Conservation (phyloP, 495 filamentous ascomycete genomes). For the Chaetomium cochliodes region DNA sequence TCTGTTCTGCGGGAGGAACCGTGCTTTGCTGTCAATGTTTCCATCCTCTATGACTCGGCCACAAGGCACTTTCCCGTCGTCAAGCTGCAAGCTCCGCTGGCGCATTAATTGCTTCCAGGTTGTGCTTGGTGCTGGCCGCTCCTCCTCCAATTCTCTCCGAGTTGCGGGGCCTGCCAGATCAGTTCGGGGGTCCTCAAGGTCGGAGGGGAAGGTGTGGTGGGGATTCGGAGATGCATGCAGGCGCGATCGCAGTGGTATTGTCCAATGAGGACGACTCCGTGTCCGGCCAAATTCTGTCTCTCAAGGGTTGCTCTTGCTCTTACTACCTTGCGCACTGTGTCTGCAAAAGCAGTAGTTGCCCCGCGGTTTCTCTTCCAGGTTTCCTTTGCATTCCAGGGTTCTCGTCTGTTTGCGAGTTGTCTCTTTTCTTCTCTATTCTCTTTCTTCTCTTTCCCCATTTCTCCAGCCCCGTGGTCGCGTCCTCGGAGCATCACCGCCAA, state of each 20-base stretch:
- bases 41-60: slow-evolving; percentile 5
- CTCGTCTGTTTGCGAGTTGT: slow-evolving; percentile 4
- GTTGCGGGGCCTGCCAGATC: slow-evolving; percentile 6
- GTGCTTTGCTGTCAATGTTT: not conserved
- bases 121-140: not conserved
- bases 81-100: slow-evolving; percentile 4
- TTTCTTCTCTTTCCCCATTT: slow-evolving; percentile 11
- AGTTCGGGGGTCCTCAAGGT: slow-evolving; percentile 5
- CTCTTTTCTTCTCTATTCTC: slow-evolving; percentile 7
- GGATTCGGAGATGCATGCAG: not conserved
- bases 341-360: slow-evolving; percentile 19
- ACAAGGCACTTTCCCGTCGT: not conserved
- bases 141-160: not conserved
- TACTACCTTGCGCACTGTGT: slow-evolving; percentile 22
- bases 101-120: not conserved
- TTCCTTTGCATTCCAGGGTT: not conserved
- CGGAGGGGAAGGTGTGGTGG: slow-evolving; percentile 5
- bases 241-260: not conserved
- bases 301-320: slow-evolving; percentile 1
- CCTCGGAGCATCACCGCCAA: not conserved
- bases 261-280: slow-evolving; percentile 27
- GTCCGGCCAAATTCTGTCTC: slow-evolving; percentile 20
- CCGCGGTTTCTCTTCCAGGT: slow-evolving; percentile 19
- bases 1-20: not conserved
- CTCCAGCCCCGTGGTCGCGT: not conserved